Base-by-base conservation (phyloP, 2,329 filamentous ascomycete species). In the Colletotrichum melonis region DNA sequence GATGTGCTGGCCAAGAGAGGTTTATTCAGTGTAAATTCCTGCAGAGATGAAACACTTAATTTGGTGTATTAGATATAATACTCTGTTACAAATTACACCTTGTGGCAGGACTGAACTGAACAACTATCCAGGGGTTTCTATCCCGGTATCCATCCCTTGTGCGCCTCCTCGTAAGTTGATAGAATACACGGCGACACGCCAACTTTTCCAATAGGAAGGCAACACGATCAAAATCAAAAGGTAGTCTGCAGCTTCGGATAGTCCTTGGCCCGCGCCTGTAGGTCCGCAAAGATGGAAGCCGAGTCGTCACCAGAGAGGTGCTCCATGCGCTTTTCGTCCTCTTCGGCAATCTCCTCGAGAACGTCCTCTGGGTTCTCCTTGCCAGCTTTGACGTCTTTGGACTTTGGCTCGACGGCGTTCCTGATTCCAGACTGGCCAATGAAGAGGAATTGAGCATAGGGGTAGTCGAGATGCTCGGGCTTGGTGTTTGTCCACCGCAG, bases 371-470 rank as follows among this genome's bases (percentile, higher is more conserved):
- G 92, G 2, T 91, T 88, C 75, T 91, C 89, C 77, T 92, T 91
- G 19, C 86, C 85, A 6, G 89, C 85, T 77, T 92, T 85, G 57
- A 90, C 83, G 75, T 92, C 91, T 26, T 86, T 84, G 4, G 87
- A 86, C 30, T 88, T 84, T 9, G 85, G 84, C 77, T 91, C 87
- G 0, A 90, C 83, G 0, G 90, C 91, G 73, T 89, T 89, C 4
- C 86, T 84, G 7, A 90, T 78, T 2, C 89, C 88, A 0, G 89
- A 88, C 77, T 94, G 91, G 7, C 95, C 95, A 57, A 98, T 92
- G 69, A 98, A 87, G 11, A 98, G 83, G 67, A 97, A 88, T 79
- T 97, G 94, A 0, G 93, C 89, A 76, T 94, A 93, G 42, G 87
- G 87, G 78, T 94, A 94, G 77, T 96, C 88, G 3, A 97, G 86